Percentiles rank a stretch among this genome's conserved stretches.
Evolutionary conservation across 805 yeast genomes (phyloP).

Genomic region (Yarrowia yakushimensis): DNA sequence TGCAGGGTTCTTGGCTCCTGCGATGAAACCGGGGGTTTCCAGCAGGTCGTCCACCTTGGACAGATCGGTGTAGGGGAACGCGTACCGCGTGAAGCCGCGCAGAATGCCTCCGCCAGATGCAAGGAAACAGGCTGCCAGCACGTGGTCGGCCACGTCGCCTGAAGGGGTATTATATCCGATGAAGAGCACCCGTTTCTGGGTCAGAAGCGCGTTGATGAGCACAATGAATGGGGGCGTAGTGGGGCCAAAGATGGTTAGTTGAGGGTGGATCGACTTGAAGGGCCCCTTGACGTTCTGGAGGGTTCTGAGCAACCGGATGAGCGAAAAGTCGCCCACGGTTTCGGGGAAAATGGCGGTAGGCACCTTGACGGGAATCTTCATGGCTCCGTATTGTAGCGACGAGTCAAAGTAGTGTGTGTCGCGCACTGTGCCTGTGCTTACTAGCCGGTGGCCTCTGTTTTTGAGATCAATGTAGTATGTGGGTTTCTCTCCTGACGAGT

Average conservation of each 20-base stretch:
- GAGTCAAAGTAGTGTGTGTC: constrained; percentile 38
- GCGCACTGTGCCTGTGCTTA: constrained; percentile 25
- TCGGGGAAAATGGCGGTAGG: constrained; percentile 37
- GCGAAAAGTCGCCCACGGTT: constrained; percentile 36
- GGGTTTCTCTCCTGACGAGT: constrained; percentile 23
- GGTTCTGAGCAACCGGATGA: constrained; percentile 35
- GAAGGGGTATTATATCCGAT: constrained; percentile 51
- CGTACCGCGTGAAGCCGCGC: constrained; percentile 46
- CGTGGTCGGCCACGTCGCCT: constrained; percentile 49
- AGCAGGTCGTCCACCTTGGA: constrained; percentile 51
- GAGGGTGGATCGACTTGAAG: constrained; percentile 41
- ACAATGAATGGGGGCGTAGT: constrained; percentile 54
- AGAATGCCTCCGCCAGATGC: constrained; percentile 52
- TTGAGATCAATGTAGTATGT: constrained; percentile 33
- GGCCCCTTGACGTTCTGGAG: constrained; percentile 31
- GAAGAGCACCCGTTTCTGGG: constrained; percentile 50
- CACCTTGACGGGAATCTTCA: constrained; percentile 36
- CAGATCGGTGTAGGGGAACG: constrained; percentile 57
- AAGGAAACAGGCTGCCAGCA: constrained; percentile 48
- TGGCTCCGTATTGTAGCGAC: constrained; percentile 31
- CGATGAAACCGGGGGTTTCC: constrained; percentile 49
- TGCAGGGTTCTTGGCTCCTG: constrained; percentile 61
- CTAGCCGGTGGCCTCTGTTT: constrained; percentile 31
- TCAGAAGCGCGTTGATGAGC: constrained; percentile 50
- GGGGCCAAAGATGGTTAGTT: constrained; percentile 51